Base-by-base conservation (phyloP, 2,329 filamentous ascomycete species). In the Boeremia exigua region DNA sequence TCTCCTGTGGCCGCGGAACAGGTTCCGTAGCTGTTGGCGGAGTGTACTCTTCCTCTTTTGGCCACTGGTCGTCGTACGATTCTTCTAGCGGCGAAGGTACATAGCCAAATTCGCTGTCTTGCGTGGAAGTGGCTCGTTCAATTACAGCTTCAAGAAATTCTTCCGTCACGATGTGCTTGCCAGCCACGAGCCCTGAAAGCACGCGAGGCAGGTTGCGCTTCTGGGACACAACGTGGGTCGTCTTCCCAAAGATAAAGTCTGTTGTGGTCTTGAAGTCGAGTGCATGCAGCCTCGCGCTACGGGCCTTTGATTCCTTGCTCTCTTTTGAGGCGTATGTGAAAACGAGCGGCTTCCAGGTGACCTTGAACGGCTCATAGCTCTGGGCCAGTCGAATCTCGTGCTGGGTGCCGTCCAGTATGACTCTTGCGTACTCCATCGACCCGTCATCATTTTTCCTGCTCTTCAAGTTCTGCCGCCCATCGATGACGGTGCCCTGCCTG, bases 191-290 rank as follows among this genome's bases (percentile, higher is more conserved):
- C 2, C 91, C 94, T 70, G 96, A 92, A 2, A 99, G 81, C 0
- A 91, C 91, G 62, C 92, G 92, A 0, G 93, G 85, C 0, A 92
- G 94, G 73, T 98, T 99, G 43, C 95, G 85, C 76, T 96, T 97
- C 73, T 87, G 90, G 7, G 91, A 88, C 30, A 98, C 87, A 10
- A 96, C 89, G 74, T 98, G 93, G 0, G 94, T 96, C 0, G 94
- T 97, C 27, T 84, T 78, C 14, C 79, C 82, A 25, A 83, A 78
- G 23, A 90, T 78, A 73, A 92, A 97, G 4, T 92, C 88, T 38
- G 85, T 81, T 12, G 90, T 79, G 12, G 92, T 88, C 74, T 97
- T 98, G 74, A 98, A 88, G 70, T 96, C 95, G n/a, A 96, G 82
- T 39, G 88, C 85, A 71, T 96, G 92, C 15, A 98, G 84, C 48